Evolutionary conservation across 2,329 filamentous ascomycete species (phyloP).

Genomic region (Stenocarpella maydis): DNA sequence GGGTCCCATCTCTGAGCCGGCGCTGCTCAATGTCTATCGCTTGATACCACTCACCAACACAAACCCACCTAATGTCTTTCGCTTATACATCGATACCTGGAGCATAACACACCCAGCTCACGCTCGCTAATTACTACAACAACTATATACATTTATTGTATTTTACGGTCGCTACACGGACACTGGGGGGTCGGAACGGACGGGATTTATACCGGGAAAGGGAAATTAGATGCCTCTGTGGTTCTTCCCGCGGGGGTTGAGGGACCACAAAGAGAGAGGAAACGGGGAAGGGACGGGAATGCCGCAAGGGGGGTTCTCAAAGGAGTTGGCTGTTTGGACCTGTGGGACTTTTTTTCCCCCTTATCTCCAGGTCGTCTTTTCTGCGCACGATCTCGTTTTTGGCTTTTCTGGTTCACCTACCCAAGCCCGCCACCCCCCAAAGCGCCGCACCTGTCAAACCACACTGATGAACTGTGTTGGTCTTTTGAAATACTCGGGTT

Average conservation of each 20-base stretch:
- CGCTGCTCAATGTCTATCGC: constrained; percentile 30
- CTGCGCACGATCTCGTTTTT: constrained; percentile 1
- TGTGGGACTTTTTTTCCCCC: too few species aligned
- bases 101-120: constrained; percentile 21
- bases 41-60: constrained; percentile 24
- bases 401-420: not conserved
- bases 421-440: not conserved
- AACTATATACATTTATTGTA: constrained; percentile 24
- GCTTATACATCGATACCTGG: constrained; percentile 30
- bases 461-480: constrained; percentile 7
- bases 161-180: constrained; percentile 31
- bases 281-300: not conserved
- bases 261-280: not conserved
- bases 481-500: not conserved
- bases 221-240: constrained; percentile 29
- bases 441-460: too few species aligned
- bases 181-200: not conserved
- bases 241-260: constrained; percentile 2
- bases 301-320: not conserved
- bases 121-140: constrained; percentile 33
- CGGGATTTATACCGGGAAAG: constrained; percentile 9
- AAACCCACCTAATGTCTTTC: constrained; percentile 34
- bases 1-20: constrained; percentile 25
- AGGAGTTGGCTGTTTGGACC: constrained; percentile 1
- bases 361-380: not conserved